Evolutionary conservation across 2,329 filamentous ascomycete species (phyloP).

Genomic region (Lecanosticta acicola): DNA sequence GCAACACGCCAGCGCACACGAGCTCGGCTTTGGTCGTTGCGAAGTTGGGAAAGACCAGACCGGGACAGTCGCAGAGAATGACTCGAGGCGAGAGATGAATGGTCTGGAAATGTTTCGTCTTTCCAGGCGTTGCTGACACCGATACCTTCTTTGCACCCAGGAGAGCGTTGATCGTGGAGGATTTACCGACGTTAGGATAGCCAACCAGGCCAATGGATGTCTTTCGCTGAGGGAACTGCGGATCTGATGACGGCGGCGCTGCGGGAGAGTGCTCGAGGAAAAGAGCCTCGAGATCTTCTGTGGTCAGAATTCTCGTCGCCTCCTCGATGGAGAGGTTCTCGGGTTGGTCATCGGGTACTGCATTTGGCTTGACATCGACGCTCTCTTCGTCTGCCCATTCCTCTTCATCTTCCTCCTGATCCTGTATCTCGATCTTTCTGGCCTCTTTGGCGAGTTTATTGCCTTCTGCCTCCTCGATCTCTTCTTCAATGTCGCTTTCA

Average conservation of each 20-base stretch:
- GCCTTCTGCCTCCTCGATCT: constrained; percentile 43
- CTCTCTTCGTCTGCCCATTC: constrained; percentile 35
- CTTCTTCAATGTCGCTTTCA: constrained; percentile 32
- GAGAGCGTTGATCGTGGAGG: constrained; percentile 97
- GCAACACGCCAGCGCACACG: constrained; percentile 88
- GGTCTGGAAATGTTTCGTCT: constrained; percentile 99
- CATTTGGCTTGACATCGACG: constrained; percentile 26
- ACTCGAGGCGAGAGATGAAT: constrained; percentile 88
- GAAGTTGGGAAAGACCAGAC: constrained; percentile 97
- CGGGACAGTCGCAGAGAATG: constrained; percentile 93
- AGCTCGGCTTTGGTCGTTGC: constrained; percentile 93
- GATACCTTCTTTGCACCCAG: constrained; percentile 98
- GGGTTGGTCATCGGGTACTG: constrained; percentile 31
- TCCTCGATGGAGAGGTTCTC: constrained; percentile 38
- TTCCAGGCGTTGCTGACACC: constrained; percentile 92
- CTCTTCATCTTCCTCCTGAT: constrained; percentile 37
- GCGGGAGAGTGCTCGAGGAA: constrained; percentile 71
- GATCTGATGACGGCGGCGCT: constrained; percentile 41
- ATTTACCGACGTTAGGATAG: constrained; percentile 98
- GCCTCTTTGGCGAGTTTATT: constrained; percentile 34
- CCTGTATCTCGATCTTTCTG: constrained; percentile 37
- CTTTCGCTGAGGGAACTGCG: constrained; percentile 54
- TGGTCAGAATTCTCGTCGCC: constrained; percentile 70
- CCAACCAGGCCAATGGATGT: constrained; percentile 89
- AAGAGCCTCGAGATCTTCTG: constrained; percentile 84